A percentile compares a stretch with the other conserved stretches of the same genome.
These are phyloP conservation scores for Mortierella sp. DNA, from an alignment of 371 early-diverging fungal genomes.

Conservation along the genomic window DNA sequence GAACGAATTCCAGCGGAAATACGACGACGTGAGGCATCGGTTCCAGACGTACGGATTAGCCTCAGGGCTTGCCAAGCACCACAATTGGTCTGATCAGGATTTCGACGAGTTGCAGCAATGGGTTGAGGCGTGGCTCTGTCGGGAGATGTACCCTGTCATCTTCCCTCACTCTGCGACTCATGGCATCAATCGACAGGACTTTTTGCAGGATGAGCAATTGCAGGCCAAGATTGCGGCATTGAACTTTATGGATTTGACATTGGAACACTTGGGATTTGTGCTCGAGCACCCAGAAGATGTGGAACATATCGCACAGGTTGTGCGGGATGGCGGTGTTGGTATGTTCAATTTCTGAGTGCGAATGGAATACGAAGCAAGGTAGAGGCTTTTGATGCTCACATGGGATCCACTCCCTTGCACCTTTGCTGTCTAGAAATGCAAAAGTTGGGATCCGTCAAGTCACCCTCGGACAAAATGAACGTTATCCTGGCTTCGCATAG, in stretches of 20 bases:
- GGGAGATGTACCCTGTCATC: slow-evolving; percentile 28
- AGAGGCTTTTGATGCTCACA: no score
- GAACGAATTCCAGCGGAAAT: slow-evolving; percentile 45
- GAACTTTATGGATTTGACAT: slow-evolving; percentile 66
- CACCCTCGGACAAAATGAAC: slow-evolving; percentile 62
- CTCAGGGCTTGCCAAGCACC: slow-evolving; percentile 32
- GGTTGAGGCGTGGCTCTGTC: slow-evolving; percentile 48
- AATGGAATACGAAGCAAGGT: no score
- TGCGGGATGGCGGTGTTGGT: slow-evolving; percentile 58
- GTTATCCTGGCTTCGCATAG: slow-evolving; percentile 61
- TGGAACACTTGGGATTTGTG: slow-evolving; percentile 69
- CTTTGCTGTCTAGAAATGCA: slow-evolving; percentile 51
- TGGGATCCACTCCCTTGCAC: not conserved
- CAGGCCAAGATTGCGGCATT: slow-evolving; percentile 79
- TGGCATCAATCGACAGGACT: slow-evolving; percentile 59
- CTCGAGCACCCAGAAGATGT: slow-evolving; percentile 56
- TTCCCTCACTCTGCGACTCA: slow-evolving; percentile 27
- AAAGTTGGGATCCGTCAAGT: slow-evolving; percentile 56
- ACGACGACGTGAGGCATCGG: slow-evolving; percentile 42
- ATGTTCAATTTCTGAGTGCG: no score
- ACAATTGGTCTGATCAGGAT: slow-evolving; percentile 41
- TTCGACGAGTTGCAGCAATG: slow-evolving; percentile 44
- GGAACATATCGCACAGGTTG: slow-evolving; percentile 54
- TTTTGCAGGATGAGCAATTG: slow-evolving; percentile 69
- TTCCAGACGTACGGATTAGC: slow-evolving; percentile 35